These are phyloP conservation scores for Fusarium liriodendri DNA, from an alignment of 2,329 filamentous ascomycete species.

Conservation along the genomic window DNA sequence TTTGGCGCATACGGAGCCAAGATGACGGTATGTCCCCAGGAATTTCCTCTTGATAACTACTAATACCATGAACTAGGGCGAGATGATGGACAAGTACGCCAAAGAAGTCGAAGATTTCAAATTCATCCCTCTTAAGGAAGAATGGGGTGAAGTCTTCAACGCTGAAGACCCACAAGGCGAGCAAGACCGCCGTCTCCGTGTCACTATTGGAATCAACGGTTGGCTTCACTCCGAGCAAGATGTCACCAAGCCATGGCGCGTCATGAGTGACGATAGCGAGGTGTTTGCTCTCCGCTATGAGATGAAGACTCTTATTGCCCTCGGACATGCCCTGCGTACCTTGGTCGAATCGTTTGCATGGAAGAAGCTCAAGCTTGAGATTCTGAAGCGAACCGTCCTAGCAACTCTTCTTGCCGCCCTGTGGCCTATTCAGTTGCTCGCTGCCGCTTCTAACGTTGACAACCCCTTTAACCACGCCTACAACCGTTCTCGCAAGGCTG, in stretches of 20 bases:
- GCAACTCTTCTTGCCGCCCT: conserved; percentile 75
- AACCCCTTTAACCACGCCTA: conserved; percentile 86
- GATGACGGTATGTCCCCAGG: conserved; percentile 61
- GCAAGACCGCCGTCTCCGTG: conserved; percentile 69
- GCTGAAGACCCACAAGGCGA: conserved; percentile 35
- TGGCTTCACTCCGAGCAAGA: conserved; percentile 84
- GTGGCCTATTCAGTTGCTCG: conserved; percentile 76
- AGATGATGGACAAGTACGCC: conserved; percentile 90
- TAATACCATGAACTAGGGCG: conserved; percentile 60
- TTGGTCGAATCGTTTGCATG: conserved; percentile 82
- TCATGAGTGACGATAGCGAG: conserved; percentile 77
- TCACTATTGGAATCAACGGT: conserved; percentile 88
- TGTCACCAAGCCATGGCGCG: conserved; percentile 82
- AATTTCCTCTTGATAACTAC: background rate
- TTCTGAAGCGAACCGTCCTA: conserved; percentile 78
- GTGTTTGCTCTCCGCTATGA: conserved; percentile 89
- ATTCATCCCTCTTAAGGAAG: conserved; percentile 78
- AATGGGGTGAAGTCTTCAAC: conserved; percentile 49
- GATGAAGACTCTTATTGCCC: conserved; percentile 77
- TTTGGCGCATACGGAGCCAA: conserved; percentile 91
- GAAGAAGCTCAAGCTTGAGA: conserved; percentile 77
- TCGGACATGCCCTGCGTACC: conserved; percentile 78
- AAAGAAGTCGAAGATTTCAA: conserved; percentile 84
- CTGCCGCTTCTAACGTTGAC: conserved; percentile 76
- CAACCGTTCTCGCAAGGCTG: conserved; percentile 82